Evolutionary conservation across 176 grass and related monocot genomes (phyloP), one percentile per base, ranked within the genome.

Genomic region (Ananas comosus): DNA sequence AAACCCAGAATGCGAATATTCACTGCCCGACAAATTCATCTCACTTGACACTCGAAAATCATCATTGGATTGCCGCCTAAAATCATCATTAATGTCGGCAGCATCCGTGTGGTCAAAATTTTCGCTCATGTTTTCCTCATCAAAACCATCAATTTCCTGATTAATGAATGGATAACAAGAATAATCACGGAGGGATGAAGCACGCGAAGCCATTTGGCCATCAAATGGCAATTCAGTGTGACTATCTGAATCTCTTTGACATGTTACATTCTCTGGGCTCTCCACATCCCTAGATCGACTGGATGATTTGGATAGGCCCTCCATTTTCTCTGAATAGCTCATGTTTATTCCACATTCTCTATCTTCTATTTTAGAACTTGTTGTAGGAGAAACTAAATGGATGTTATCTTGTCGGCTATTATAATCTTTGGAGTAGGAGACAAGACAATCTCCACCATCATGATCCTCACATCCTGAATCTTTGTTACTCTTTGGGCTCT

Each of bases 21-120:
- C 85, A 50, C 81, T 79, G 76, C 88, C 72, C 72, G 88, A 87
- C 48, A 86, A 81, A 63, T 83, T 86, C 73, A 77, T 81, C 73
- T 79, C 85, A 61, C 61, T 66, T 16, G 72, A 58, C 9, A 64
- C 76, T 80, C 83, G 72, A 33, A 33, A 63, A 77, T 88, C 75
- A 72, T 80, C 80, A 73, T 42, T 58, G 66, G 63, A 84, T 28
- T 56, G 73, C 5, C 22, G 50, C 56, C 2, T 61, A 18, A 61
- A 61, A 18, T 61, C 5, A 18, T 10, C 56, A 12, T 21, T 61
- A 61, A 61, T 42, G 4, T 42, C 6, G 33, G 33, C 17, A 16
- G 21, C 56, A 61, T 61, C 73, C 50, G 72, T 74, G 65, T 72
- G 49, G 63, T 75, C 59, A 14, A 42, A 64, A 63, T 72, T 76